Percentiles rank a stretch among this genome's conserved stretches.
phyloP scores from a whole-genome alignment of 108 stramenopile genomes.

The Stephanodiscus minutulus region DNA sequence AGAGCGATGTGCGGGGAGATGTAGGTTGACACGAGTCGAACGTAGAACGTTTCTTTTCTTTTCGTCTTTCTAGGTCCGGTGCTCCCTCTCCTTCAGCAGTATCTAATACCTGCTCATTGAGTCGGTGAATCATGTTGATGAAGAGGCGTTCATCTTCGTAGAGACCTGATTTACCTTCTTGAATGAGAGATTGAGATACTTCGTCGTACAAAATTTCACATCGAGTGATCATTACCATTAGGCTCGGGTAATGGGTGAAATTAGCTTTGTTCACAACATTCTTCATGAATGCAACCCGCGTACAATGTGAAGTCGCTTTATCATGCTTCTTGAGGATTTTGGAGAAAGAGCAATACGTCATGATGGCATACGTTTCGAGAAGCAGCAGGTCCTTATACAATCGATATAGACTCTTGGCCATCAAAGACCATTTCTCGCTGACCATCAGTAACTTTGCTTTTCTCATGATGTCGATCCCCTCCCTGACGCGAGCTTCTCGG shows the following conservation, averaged over 20 bases:
- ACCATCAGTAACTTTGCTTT: constrained; percentile 84
- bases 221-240: constrained; percentile 73
- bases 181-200: constrained; percentile 61
- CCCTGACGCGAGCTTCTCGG: constrained; percentile 83
- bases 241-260: constrained; percentile 77
- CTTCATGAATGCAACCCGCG: constrained; percentile 81
- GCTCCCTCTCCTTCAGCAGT: constrained; percentile 63
- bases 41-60: constrained; percentile 25
- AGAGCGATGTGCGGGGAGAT: constrained; percentile 18
- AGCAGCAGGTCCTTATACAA: constrained; percentile 94
- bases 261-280: constrained; percentile 87
- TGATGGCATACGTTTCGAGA: constrained; percentile 97
- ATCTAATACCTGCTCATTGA: constrained; percentile 78
- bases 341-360: constrained; percentile 96
- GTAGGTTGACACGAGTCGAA: constrained; percentile 2
- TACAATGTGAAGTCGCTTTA: constrained; percentile 90
- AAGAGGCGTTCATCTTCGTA: constrained; percentile 87
- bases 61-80: constrained; percentile 39
- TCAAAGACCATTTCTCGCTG: constrained; percentile 75
- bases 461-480: constrained; percentile 79
- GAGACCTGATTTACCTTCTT: constrained; percentile 72
- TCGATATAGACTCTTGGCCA: constrained; percentile 88
- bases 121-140: constrained; percentile 86
- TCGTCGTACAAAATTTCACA: constrained; percentile 73
- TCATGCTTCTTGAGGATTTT: constrained; percentile 99